phyloP scores from a whole-genome alignment of 805 yeast species.

The Brettanomyces anomalus region DNA sequence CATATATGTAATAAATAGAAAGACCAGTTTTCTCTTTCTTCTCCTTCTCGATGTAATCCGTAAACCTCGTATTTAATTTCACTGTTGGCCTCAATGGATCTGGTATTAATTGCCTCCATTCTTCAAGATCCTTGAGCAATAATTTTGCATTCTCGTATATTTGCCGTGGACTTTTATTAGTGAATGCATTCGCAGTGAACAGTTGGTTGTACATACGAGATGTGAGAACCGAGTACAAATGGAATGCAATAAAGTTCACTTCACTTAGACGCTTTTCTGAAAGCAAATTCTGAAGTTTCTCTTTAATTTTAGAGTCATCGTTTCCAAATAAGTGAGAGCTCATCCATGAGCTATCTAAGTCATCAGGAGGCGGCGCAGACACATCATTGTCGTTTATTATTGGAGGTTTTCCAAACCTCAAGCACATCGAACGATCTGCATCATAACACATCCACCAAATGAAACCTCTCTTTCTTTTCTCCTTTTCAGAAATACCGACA shows the following conservation, averaged over 20 bases:
- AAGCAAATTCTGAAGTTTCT: conserved; percentile 1
- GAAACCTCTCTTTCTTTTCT: conserved; percentile 28
- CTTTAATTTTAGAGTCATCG: conserved; percentile 1
- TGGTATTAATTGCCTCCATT: conserved; percentile 23
- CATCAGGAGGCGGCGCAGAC: conserved; percentile 22
- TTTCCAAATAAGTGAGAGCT: conserved; percentile 2
- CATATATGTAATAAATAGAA: conserved; percentile 5
- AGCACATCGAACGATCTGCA: conserved; percentile 36
- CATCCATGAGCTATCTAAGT: conserved; percentile 16
- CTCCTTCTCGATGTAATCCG: conserved; percentile 5
- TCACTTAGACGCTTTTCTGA: conserved; percentile 6
- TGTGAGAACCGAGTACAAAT: conserved; percentile 15
- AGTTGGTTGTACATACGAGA: conserved; percentile 20
- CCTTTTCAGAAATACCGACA: conserved; percentile 27
- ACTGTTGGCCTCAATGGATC: conserved; percentile 15
- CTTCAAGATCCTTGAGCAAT: conserved; percentile 18
- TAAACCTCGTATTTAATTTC: conserved; percentile 4
- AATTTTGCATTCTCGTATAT: conserved; percentile 7
- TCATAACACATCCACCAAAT: conserved; percentile 43
- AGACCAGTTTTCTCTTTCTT: conserved; percentile 2
- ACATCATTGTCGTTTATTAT: conserved; percentile 33
- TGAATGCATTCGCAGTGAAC: conserved; percentile 21
- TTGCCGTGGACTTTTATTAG: conserved; percentile 11
- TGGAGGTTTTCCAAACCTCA: conserved; percentile 42
- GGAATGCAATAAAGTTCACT: conserved; percentile 2